These are phyloP conservation scores for Aspergillus oerlinghausenensis DNA, from an alignment of 2,329 filamentous ascomycete species.

Conservation along the genomic window DNA sequence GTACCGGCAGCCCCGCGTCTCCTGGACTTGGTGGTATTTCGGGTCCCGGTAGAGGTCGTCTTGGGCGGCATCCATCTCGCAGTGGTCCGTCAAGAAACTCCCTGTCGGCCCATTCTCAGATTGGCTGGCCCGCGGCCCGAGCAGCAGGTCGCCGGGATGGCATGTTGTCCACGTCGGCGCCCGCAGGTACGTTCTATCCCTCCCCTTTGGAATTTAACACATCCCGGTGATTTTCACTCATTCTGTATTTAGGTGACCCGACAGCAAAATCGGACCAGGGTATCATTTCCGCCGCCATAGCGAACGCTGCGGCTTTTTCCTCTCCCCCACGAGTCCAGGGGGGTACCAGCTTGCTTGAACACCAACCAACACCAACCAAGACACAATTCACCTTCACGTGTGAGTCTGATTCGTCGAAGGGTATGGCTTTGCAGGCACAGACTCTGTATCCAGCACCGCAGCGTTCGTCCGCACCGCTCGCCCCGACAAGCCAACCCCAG, in stretches of 20 bases:
- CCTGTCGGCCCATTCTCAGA: conserved; percentile 56
- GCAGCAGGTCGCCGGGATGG: conserved; percentile 46
- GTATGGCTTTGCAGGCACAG: conserved; percentile 68
- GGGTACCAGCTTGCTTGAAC: conserved; percentile 72
- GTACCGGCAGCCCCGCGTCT: conserved; percentile 51
- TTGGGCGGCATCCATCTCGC: conserved; percentile 55
- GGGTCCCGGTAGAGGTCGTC: conserved; percentile 77
- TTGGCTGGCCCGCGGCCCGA: conserved; percentile 50
- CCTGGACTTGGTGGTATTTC: conserved; percentile 67
- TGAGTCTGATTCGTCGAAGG: conserved; percentile 79
- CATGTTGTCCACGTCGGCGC: conserved; percentile 42
- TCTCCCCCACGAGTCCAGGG: conserved; percentile 62
- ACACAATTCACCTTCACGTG: conserved; percentile 96
- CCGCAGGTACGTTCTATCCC: conserved; percentile 25
- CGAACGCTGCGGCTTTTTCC: conserved; percentile 71
- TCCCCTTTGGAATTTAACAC: conserved; percentile 19
- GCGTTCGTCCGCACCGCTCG: conserved; percentile 29
- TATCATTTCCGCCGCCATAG: conserved; percentile 89
- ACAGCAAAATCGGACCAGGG: conserved; percentile 55
- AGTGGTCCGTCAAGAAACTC: conserved; percentile 58
- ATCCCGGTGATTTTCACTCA: conserved; percentile 9
- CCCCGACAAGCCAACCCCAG: conserved; percentile 27
- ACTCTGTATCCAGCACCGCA: conserved; percentile 39
- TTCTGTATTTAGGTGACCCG: conserved; percentile 28
- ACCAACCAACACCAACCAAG: conserved; percentile 66